phyloP scores from a whole-genome alignment of 257 asterid species.

The Solanum verrucosum region DNA sequence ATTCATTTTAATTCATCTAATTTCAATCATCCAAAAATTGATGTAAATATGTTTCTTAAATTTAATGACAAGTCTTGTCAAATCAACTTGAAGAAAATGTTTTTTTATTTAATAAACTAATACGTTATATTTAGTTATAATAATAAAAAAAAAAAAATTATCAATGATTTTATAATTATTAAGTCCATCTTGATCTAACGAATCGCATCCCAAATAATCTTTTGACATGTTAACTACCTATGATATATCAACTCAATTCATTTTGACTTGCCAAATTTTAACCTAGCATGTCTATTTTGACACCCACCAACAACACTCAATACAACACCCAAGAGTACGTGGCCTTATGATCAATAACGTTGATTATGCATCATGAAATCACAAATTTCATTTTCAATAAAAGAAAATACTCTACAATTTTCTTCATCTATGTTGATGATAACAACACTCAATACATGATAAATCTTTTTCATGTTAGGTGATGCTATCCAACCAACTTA shows the following conservation, averaged over 20 bases:
- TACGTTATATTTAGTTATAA: background rate
- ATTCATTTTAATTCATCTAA: background rate
- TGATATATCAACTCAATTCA: background rate
- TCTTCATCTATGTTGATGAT: background rate
- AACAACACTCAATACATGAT: background rate
- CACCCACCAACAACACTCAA: background rate
- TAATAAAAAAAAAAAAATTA: background rate
- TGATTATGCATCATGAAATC: background rate
- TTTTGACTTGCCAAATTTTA: background rate
- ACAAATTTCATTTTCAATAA: too few species aligned
- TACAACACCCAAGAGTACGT: background rate
- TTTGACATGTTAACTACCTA: background rate
- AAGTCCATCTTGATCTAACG: background rate
- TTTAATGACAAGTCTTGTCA: background rate
- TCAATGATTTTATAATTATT: background rate
- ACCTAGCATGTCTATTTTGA: background rate
- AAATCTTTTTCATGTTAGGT: background rate
- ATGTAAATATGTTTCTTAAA: background rate
- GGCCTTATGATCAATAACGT: background rate
- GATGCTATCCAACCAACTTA: background rate
- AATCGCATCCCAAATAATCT: background rate
- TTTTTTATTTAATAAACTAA: background rate
- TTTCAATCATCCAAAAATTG: background rate
- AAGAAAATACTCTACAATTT: accelerated
- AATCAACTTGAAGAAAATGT: background rate